Base-by-base conservation (phyloP, 331 rosid species). In the Cucumis variabilis region DNA sequence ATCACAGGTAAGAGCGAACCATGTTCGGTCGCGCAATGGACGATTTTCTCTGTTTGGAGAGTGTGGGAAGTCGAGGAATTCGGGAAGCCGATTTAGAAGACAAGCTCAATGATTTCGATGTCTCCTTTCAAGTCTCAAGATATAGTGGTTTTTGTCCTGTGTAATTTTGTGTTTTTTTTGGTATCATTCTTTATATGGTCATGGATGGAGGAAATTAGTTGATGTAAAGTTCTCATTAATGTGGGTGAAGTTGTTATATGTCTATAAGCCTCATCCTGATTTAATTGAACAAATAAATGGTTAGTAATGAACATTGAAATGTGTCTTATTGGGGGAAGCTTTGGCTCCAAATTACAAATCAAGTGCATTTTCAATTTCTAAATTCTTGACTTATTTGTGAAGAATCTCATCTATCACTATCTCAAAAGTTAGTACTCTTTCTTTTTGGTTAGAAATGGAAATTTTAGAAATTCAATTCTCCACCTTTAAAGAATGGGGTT, bases 161-260 rank as follows among this genome's bases (percentile, higher is more conserved):
- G 87, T 85, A 87, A 76, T 88, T 62, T 80, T 75, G 81, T 78
- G 67, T 83, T 51, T 83, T 51, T 86, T 88, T 82, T 92, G 85
- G 88, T 93, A 93, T 92, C 86, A 93, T 96, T 95, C 93, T 92
- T 95, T 87, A 62, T 87, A 62, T 90, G 93, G 96, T 92, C 90
- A 93, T 8, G 93, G 92, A 93, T 69, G 87, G 89, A 90, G 87
- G 83, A n/a, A 69, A 84, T 15, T 41, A 70, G 87, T 27, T 51
- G 19, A 91, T 93, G 94, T 87, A 91, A 92, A 93, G 86, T 65
- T 82, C 60, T 63, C 27, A 82, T 82, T 88, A 75, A 74, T 62
- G 84, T 82, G 82, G 69, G 87, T 85, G 89, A 91, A 88, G 90
- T 86, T 80, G 7, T 88, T 87, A 87, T 87, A 87, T 68, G 87